Evolutionary conservation across 148 eudicot genomes (phyloP).

Genomic region (Rhododendron kiyosumense): DNA sequence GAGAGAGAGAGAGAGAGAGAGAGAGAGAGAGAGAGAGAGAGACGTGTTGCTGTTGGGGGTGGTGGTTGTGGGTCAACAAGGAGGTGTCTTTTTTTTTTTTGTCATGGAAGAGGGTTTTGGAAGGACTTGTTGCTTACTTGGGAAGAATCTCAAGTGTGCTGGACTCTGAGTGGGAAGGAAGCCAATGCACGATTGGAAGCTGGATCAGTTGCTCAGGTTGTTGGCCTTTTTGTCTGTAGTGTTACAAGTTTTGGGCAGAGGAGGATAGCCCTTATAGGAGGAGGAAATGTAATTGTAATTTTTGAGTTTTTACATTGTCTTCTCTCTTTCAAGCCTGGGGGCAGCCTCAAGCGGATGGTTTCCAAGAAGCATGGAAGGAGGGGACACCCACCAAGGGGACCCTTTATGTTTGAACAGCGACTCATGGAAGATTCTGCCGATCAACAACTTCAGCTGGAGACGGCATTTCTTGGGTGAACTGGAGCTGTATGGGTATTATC

Average conservation of each 20-base stretch:
- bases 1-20: neutral
- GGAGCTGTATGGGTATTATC: neutral
- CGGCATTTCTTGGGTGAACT: neutral
- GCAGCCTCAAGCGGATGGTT: neutral
- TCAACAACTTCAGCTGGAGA: neutral
- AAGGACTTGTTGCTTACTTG: neutral
- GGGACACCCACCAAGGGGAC: neutral
- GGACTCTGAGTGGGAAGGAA: neutral
- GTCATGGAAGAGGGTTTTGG: neutral
- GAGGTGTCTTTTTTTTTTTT: neutral
- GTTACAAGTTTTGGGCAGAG: neutral
- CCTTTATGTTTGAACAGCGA: neutral
- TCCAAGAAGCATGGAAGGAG: neutral
- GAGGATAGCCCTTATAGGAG: neutral
- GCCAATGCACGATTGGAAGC: neutral
- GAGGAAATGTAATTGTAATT: neutral
- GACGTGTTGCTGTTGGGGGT: neutral
- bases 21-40: neutral
- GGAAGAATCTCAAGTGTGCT: neutral
- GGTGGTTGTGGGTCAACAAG: neutral
- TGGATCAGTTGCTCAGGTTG: neutral
- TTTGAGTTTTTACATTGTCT: neutral
- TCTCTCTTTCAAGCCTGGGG: neutral
- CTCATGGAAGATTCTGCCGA: neutral
- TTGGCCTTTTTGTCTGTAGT: neutral